Conservation (phyloP, 139 green algal species). For the Mychonastes homosphaera region DNA sequence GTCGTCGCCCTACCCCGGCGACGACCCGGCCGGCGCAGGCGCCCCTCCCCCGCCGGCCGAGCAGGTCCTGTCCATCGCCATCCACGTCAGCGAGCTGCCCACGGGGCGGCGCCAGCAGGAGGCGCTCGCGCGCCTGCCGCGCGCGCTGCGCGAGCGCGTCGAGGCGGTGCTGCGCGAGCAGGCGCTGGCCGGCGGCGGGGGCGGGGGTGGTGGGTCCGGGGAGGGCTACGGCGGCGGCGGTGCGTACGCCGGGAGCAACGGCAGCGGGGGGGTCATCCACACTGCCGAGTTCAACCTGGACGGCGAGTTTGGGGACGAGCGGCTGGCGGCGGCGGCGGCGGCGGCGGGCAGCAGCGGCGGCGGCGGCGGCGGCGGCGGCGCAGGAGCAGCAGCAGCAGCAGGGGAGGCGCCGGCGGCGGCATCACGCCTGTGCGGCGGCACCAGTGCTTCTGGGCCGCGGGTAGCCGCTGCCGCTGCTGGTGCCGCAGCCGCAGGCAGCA, state of each 20-base stretch:
- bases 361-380: too few species aligned
- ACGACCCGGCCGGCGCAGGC: slow-evolving; percentile 5
- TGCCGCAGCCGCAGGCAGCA: neutral
- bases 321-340: neutral
- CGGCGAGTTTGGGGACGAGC: too few species aligned
- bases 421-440: neutral
- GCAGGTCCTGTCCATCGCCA: slow-evolving; percentile 9
- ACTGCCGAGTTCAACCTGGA: slow-evolving; percentile 8
- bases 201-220: slow-evolving; percentile 4
- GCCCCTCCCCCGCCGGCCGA: neutral
- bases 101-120: slow-evolving; percentile 7
- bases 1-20: neutral
- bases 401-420: neutral
- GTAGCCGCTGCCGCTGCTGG: too few species aligned
- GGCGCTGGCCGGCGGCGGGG: slow-evolving; percentile 18
- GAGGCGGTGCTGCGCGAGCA: slow-evolving; percentile 27
- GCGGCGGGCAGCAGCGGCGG: neutral
- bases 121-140: slow-evolving; percentile 12
- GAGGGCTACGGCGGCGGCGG: slow-evolving; percentile 1
- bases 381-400: slow-evolving; percentile 6
- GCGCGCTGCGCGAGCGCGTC: slow-evolving; percentile 12
- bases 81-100: slow-evolving; percentile 22
- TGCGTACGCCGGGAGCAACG: neutral
- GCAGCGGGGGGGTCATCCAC: slow-evolving; percentile 6
- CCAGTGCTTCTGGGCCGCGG: neutral